phyloP scores from a whole-genome alignment of 108 stramenopile genomes.

The Skeletonema tropicum region DNA sequence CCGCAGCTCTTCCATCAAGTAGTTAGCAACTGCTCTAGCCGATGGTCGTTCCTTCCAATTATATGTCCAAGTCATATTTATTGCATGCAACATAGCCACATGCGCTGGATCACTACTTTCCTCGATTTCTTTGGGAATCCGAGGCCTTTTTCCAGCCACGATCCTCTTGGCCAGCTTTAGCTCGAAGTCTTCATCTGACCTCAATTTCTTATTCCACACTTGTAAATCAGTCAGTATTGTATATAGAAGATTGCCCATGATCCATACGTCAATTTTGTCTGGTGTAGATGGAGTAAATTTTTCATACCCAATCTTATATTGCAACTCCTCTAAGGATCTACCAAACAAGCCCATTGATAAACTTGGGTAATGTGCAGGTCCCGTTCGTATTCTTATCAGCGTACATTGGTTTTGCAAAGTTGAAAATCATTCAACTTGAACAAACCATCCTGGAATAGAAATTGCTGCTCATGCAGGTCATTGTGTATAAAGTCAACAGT shows the following conservation, averaged over 20 bases:
- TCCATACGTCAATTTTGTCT: not conserved
- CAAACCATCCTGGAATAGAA: slow-evolving; percentile 29
- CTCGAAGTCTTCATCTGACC: not conserved
- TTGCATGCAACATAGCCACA: not conserved
- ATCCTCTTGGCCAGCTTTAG: not conserved
- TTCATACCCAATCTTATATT: not conserved
- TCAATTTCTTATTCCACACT: not conserved
- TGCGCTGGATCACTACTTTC: not conserved
- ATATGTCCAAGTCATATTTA: not conserved
- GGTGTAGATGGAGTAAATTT: not conserved
- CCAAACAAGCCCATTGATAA: not conserved
- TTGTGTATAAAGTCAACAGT: slow-evolving; percentile 57
- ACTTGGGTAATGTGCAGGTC: slow-evolving; percentile 20
- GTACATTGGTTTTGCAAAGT: slow-evolving; percentile 39
- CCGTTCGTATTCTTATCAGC: slow-evolving; percentile 29
- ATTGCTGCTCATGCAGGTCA: slow-evolving; percentile 57
- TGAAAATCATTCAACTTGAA: slow-evolving; percentile 46
- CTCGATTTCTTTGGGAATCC: not conserved
- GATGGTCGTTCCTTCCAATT: not conserved
- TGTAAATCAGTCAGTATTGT: not conserved
- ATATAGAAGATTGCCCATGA: slow-evolving; percentile 2
- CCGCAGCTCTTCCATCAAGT: slow-evolving; percentile 1
- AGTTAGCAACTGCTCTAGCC: not conserved
- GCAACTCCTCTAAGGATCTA: not conserved
- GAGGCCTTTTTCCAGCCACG: not conserved